Conservation (phyloP, 2,329 filamentous ascomycete genomes). For the Colletotrichum lini region DNA sequence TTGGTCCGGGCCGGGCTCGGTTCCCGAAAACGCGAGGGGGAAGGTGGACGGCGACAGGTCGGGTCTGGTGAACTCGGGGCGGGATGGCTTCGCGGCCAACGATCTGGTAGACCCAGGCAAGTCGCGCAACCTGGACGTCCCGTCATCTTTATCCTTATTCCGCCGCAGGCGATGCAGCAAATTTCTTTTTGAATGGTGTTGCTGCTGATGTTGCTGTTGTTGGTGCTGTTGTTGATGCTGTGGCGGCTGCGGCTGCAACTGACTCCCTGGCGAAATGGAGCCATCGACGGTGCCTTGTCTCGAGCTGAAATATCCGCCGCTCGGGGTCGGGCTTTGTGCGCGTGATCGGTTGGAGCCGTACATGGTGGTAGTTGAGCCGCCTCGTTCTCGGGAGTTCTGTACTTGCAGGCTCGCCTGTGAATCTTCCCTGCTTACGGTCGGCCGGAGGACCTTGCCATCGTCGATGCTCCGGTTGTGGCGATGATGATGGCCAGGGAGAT, state of each 20-base stretch:
- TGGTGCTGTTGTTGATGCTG: slow-evolving; percentile 52
- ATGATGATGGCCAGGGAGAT: slow-evolving; percentile 75
- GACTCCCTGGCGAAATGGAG: slow-evolving; percentile 69
- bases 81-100: slow-evolving; percentile 65
- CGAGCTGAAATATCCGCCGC: slow-evolving; percentile 69
- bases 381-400: slow-evolving; percentile 66
- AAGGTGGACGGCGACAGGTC: slow-evolving; percentile 57
- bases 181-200: slow-evolving; percentile 63
- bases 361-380: slow-evolving; percentile 59
- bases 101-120: slow-evolving; percentile 68
- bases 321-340: slow-evolving; percentile 87
- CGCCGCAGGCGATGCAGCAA: slow-evolving; percentile 66
- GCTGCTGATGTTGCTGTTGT: slow-evolving; percentile 26
- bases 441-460: slow-evolving; percentile 75
- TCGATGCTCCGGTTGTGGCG: slow-evolving; percentile 81
- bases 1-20: slow-evolving; percentile 49
- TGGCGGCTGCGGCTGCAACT: background rate
- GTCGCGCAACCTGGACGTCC: slow-evolving; percentile 60
- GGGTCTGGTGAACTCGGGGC: slow-evolving; percentile 59
- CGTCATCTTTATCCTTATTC: slow-evolving; percentile 70
- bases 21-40: slow-evolving; percentile 49
- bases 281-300: slow-evolving; percentile 65
- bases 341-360: slow-evolving; percentile 66
- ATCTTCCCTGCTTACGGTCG: slow-evolving; percentile 83
- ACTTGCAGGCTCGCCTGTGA: slow-evolving; percentile 65